Evolutionary conservation across 2,329 filamentous ascomycete genomes (phyloP).

Genomic region (Xylaria sp.): DNA sequence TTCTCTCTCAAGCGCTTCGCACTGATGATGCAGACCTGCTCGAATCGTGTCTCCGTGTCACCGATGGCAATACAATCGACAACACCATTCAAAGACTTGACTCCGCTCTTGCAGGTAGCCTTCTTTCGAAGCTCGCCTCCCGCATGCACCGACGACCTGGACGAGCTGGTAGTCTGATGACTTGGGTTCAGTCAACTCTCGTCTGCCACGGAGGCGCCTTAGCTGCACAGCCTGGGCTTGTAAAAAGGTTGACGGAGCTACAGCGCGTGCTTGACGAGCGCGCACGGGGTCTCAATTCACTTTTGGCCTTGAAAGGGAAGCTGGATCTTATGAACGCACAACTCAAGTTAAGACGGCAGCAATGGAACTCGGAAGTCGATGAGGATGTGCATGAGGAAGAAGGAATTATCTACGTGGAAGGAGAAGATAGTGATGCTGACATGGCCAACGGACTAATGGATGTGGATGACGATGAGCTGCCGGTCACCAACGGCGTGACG

Average conservation of each 20-base stretch:
- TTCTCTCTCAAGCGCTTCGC: conserved; percentile 90
- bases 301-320: conserved; percentile 91
- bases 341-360: conserved; percentile 78
- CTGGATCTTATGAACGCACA: conserved; percentile 93
- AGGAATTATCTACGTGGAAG: conserved; percentile 87
- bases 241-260: conserved; percentile 77
- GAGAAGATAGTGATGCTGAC: conserved; percentile 67
- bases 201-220: conserved; percentile 91
- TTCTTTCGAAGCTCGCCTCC: conserved; percentile 85
- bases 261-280: conserved; percentile 89
- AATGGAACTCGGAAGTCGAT: conserved; percentile 60
- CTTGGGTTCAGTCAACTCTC: conserved; percentile 95
- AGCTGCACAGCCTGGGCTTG: conserved; percentile 81
- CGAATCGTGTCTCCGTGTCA: conserved; percentile 87
- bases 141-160: conserved; percentile 86
- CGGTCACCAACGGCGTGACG: conserved; percentile 58
- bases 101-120: conserved; percentile 76
- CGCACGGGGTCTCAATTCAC: conserved; percentile 77
- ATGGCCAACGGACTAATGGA: conserved; percentile 53
- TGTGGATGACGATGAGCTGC: conserved; percentile 64
- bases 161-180: conserved; percentile 85
- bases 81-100: conserved; percentile 91
- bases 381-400: conserved; percentile 62
- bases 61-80: conserved; percentile 77
- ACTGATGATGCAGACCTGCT: conserved; percentile 90